These are phyloP conservation scores for Kodamaea nitidulidarum DNA, from an alignment of 805 yeast genomes.

Conservation along the genomic window DNA sequence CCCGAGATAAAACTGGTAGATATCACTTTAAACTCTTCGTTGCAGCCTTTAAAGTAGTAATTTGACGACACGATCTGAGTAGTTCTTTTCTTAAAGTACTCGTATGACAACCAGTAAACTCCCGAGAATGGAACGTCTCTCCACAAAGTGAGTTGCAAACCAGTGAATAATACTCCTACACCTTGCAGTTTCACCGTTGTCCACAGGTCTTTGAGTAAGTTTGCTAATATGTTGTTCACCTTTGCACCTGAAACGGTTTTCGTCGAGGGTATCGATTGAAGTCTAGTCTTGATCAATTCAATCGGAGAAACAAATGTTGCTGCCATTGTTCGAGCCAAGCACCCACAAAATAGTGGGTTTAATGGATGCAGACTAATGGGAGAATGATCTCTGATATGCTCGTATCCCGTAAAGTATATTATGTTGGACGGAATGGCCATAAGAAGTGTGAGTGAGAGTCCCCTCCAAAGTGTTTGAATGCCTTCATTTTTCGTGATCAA, in stretches of 20 bases:
- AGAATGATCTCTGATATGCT: constrained; percentile 72
- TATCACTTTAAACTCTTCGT: constrained; percentile 45
- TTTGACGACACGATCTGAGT: constrained; percentile 10
- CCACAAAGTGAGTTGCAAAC: constrained; percentile 86
- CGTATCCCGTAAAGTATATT: constrained; percentile 92
- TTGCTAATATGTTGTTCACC: constrained; percentile 27
- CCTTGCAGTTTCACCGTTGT: constrained; percentile 56
- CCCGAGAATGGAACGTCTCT: constrained; percentile 97
- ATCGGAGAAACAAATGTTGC: constrained; percentile 85
- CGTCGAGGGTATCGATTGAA: constrained; percentile 76
- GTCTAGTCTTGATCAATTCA: constrained; percentile 80
- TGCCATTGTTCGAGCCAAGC: constrained; percentile 74
- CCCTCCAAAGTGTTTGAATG: constrained; percentile 75
- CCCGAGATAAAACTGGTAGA: constrained; percentile 74
- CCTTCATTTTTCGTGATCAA: constrained; percentile 76
- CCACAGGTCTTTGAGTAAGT: constrained; percentile 51
- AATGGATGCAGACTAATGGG: constrained; percentile 42
- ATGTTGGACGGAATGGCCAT: constrained; percentile 94
- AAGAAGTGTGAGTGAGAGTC: constrained; percentile 70
- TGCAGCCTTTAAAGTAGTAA: not conserved
- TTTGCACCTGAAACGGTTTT: constrained; percentile 1
- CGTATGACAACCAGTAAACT: constrained; percentile 89
- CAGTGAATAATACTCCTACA: constrained; percentile 65
- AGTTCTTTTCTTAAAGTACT: constrained; percentile 35
- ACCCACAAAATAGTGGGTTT: constrained; percentile 84